Evolutionary conservation across 495 filamentous ascomycete genomes (phyloP).

Genomic region (Aspergillus cristatus): DNA sequence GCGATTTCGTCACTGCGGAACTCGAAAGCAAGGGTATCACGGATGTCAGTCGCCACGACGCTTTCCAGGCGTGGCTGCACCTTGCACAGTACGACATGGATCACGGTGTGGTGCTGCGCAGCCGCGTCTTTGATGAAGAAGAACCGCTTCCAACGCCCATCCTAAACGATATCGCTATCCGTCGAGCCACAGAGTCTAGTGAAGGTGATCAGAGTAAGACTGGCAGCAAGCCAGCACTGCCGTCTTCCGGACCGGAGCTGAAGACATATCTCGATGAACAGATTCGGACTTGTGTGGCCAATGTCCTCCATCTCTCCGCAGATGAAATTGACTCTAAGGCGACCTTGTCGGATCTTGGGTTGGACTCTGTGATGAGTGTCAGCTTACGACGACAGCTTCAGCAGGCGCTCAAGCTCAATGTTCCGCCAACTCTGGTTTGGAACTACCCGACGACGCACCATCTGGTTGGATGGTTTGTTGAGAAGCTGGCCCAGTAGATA

Average conservation of each 20-base stretch:
- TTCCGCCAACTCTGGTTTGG: constrained; percentile 36
- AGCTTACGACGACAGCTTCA: constrained; percentile 28
- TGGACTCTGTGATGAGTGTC: constrained; percentile 39
- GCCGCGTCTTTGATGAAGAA: constrained; percentile 12
- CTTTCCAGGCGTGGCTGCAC: constrained; percentile 34
- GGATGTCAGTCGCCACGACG: constrained; percentile 31
- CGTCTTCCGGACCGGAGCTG: constrained; percentile 13
- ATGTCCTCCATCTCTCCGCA: constrained; percentile 16
- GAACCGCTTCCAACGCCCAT: constrained; percentile 18
- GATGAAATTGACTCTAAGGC: constrained; percentile 27
- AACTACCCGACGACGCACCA: constrained; percentile 27
- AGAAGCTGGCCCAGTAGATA: too few relatives aligned
- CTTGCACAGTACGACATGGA: constrained; percentile 21
- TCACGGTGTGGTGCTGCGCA: constrained; percentile 29
- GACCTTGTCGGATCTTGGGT: constrained; percentile 28
- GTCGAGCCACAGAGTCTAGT: constrained; percentile 3
- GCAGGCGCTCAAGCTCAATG: constrained; percentile 25
- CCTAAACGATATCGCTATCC: constrained; percentile 24
- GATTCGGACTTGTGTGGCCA: constrained; percentile 17
- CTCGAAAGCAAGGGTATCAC: constrained; percentile 35
- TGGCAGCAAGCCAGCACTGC: constrained; percentile 2
- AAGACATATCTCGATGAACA: constrained; percentile 15
- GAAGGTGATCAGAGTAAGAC: neutral
- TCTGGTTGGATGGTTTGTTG: constrained; percentile 28
- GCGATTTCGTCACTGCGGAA: constrained; percentile 33